Evolutionary conservation across 495 filamentous ascomycete genomes (phyloP), one percentile per base, ranked within the genome.

Genomic region (Xylaria nigripes): DNA sequence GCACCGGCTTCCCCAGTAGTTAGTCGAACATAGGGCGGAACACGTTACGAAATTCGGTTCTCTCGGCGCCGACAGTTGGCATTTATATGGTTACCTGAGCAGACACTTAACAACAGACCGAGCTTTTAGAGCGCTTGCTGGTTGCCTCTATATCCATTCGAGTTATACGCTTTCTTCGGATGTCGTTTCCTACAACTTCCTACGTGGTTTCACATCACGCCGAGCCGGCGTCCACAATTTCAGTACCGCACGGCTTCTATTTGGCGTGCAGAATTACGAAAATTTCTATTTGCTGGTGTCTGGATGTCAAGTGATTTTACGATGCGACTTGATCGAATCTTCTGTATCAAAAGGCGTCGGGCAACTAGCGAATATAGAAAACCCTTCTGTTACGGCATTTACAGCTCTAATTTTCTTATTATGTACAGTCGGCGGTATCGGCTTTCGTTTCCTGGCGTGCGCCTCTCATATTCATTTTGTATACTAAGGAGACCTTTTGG

Each of bases 1-100:
- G 52, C 64, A 23, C 62, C 64, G 15, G 64, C 59, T 51, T 64
- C 64, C 24, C 63, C 64, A 29, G 64, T 61, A 53, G 57, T 55
- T 32, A 60, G 59, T 66, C 61, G 57, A 45, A 64, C 49, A 56
- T 66, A 57, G 45, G 22, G 22, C 30, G 5, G 40, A 45, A 27
- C 13, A 16, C 19, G 27, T 30, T 10, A 21, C 12, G 21, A 50
- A 44, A 13, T 57, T 44, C 30, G 21, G 48, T 55, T 19, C 27
- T 45, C 53, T 51, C 18, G 48, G 50, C 46, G 30, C 23, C 42
- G 40, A 30, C 51, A n/a, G 36, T 30, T 24, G 38, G 18, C 16
- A 16, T 53, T 44, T 9, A 12, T 51, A 30, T 10, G 54, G 42
- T 41, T 45, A 48, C 51, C 50, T 54, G 47, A 58, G 47, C 38